These are phyloP conservation scores for Monosporozyma siamensis DNA, from an alignment of 805 yeast genomes.

Conservation along the genomic window DNA sequence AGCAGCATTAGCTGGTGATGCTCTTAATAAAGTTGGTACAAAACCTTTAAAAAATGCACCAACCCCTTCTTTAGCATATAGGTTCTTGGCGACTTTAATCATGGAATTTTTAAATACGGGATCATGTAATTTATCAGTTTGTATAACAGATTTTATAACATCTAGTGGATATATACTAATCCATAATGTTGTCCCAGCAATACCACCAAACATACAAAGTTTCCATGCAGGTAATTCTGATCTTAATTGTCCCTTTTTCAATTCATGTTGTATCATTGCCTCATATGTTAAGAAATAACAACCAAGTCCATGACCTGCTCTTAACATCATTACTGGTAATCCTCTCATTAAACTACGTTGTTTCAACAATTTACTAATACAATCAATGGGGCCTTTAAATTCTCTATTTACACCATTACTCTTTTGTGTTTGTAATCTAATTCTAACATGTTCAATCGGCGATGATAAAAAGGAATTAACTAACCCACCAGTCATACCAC, in stretches of 20 bases:
- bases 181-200: conserved; percentile 90
- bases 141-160: conserved; percentile 83
- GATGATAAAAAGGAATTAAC: conserved; percentile 83
- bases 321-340: conserved; percentile 64
- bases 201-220: conserved; percentile 79
- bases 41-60: conserved; percentile 86
- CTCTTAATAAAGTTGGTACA: conserved; percentile 84
- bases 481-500: conserved; percentile 89
- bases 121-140: conserved; percentile 52
- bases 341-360: conserved; percentile 69
- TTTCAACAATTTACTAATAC: conserved; percentile 41
- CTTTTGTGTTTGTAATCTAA: conserved; percentile 75
- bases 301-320: conserved; percentile 88
- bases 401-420: conserved; percentile 38
- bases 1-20: conserved; percentile 97
- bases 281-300: conserved; percentile 85
- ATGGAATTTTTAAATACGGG: conserved; percentile 55
- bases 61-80: conserved; percentile 51
- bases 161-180: conserved; percentile 76
- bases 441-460: conserved; percentile 93
- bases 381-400: conserved; percentile 46
- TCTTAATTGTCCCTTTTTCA: conserved; percentile 39
- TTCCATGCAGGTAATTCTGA: conserved; percentile 81
- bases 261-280: conserved; percentile 58
- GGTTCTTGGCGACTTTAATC: conserved; percentile 46